Base-by-base conservation (phyloP, 495 filamentous ascomycete species). In the Sordaria brevicollis region DNA sequence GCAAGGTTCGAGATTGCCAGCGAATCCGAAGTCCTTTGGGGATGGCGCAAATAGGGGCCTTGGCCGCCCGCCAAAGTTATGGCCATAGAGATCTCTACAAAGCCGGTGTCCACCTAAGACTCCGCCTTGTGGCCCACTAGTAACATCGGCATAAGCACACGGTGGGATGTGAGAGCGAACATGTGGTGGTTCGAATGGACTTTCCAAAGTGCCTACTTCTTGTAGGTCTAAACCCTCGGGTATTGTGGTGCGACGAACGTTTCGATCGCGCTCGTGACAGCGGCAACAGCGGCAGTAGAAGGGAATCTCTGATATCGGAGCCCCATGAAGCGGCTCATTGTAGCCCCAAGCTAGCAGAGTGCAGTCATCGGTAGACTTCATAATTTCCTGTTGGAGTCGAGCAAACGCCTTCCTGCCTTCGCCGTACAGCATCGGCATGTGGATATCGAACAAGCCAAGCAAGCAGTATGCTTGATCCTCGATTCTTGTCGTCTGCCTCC, bases 391-490 rank as follows among this genome's bases (percentile, higher is more conserved):
- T 37, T 82, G 81, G 0, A 81, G 62, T 0, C 81, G 69, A 0
- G 17, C 11, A 33, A 81, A 82, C 0, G 81, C 80, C 10, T 69
- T 75, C 0, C 0, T 0, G 0, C 79, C 79, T 21, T 82, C 80
- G 9, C 81, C 81, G 13, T 83, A 83, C 0, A 81, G 35, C 25
- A 82, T 21, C 0, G 81, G 78, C 76, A 83, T 82, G n/a, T 74
- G 72, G 1, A 83, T 70, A 1, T 66, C 71, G 3, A 83, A 81
- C 0, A 83, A 76, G 0, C 81, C 81, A 0, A 82, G 43, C 0
- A 82, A 65, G 13, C 76, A 80, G 36, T 83, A 82, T 0, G 81
- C 77, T 11, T 77, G 73, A 35, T 83, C 81, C 33, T 83, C 81
- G 0, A 1, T 0, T 0, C 76, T 65, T 0, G 69, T 75, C 0